Conservation (phyloP, 176 grass and related monocot genomes). For the Zoysia japonica region DNA sequence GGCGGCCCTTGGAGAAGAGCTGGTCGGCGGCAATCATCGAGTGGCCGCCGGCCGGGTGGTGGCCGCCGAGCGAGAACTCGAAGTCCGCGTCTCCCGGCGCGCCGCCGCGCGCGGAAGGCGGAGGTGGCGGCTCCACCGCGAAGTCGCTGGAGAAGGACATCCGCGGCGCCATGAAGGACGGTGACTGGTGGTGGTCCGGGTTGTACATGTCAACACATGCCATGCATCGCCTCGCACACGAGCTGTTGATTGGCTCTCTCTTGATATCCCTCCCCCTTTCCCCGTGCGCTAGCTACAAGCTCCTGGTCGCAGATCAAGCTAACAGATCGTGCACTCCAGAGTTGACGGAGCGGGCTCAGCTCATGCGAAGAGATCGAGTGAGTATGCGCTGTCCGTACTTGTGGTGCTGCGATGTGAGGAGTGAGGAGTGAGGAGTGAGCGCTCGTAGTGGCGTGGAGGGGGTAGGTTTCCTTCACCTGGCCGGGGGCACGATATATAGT, state of each 20-base stretch:
- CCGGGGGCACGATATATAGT: constrained; percentile 39
- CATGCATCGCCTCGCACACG: constrained; percentile 56
- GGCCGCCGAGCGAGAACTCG: constrained; percentile 88
- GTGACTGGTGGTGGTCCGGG: constrained; percentile 67
- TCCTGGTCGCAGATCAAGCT: not conserved
- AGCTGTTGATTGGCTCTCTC: not conserved
- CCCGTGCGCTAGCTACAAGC: not conserved
- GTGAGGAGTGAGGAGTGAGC: not conserved
- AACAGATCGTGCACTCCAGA: not conserved
- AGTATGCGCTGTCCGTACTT: constrained; percentile 38
- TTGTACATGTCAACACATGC: constrained; percentile 90
- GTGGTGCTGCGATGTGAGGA: not conserved
- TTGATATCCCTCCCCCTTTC: not conserved
- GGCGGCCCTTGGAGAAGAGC: constrained; percentile 87
- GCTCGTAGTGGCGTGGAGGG: not conserved
- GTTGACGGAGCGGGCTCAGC: not conserved
- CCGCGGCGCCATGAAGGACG: constrained; percentile 64
- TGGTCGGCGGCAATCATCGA: constrained; percentile 95
- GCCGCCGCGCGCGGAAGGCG: not conserved
- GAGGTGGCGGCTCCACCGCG: constrained; percentile 67
- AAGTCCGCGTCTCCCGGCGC: constrained; percentile 65
- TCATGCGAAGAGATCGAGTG: not conserved
- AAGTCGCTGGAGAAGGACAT: constrained; percentile 98
- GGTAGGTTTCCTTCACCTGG: not conserved
- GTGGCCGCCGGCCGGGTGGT: constrained; percentile 47